Conservation (phyloP, 2,329 filamentous ascomycete species). For the Microdochium nivale region DNA sequence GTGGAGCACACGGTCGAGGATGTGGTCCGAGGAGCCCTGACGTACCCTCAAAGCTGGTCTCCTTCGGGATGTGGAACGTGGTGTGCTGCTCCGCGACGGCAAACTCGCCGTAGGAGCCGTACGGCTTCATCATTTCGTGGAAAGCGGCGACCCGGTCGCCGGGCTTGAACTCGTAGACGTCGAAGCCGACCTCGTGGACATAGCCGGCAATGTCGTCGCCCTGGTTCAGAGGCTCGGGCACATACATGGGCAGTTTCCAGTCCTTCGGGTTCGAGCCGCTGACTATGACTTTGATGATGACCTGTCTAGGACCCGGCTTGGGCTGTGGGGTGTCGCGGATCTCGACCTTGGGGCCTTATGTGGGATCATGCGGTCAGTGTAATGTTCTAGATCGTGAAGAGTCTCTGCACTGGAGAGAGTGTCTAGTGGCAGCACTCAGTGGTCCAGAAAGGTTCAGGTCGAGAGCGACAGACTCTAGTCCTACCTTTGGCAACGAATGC, state of each 20-base stretch:
- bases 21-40: constrained; percentile 9
- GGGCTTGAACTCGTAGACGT: background rate
- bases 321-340: constrained; percentile 31
- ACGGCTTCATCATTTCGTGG: constrained; percentile 17
- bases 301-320: constrained; percentile 25
- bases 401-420: too few relatives aligned
- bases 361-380: background rate
- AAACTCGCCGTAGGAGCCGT: constrained; percentile 33
- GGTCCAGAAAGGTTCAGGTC: too few relatives aligned
- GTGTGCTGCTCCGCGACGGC: constrained; percentile 27
- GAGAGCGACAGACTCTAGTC: background rate
- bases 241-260: constrained; percentile 10
- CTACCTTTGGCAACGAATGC: background rate
- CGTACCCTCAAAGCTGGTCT: constrained; percentile 36
- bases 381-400: background rate
- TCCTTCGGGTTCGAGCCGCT: constrained; percentile 40
- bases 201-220: constrained; percentile 38
- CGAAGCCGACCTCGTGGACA: constrained; percentile 21
- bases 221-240: constrained; percentile 31
- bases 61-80: constrained; percentile 33
- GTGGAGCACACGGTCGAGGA: too few relatives aligned
- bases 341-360: constrained; percentile 23
- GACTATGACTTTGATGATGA: constrained; percentile 32
- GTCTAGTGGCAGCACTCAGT: too few relatives aligned
- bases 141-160: constrained; percentile 19